Evolutionary conservation across 2,329 filamentous ascomycete species (phyloP), one percentile per base, ranked within the genome.

Genomic region (Dryadomyces quercivorus): DNA sequence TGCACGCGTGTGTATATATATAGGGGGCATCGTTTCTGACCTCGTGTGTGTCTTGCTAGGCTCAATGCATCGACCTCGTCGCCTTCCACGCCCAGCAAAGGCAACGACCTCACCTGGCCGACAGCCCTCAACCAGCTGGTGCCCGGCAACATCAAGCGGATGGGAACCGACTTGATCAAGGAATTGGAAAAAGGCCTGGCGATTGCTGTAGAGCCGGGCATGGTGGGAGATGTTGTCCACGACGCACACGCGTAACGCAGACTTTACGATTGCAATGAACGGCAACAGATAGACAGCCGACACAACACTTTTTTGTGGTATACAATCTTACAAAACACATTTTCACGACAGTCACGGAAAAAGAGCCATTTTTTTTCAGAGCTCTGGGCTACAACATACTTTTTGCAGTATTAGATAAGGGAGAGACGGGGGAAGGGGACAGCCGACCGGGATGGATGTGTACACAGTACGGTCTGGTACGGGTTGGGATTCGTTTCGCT

Each of bases 111-210:
- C 56, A 66, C 86, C 31, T 61, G 61, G 61, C 88, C 88, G 71
- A 83, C 84, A 50, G 78, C 85, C 50, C 76, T 94, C 55, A 84
- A 83, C 64, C 82, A 84, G 59, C 70, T 90, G 45, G 79, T 81
- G 9, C 86, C 90, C 0, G 83, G 82, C 61, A 90, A 88, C 62
- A 72, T 96, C 61, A 88, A 89, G 65, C 80, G 82, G 42, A 92
- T 88, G 1, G 88, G 91, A n/a, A 86, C 84, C 40, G 86, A 85
- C 58, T 75, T 95, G 55, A 89, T 96, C 81, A 86, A 84, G 59
- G 90, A 95, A 65, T 95, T 89, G 88, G 92, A 97, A 71, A 88
- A 82, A 67, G 87, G 80, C 60, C 72, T 91, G 15, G 81, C 78
- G 2, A 75, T 81, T 38, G 72, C 77, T 1, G 63, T 67, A 3